Evolutionary conservation across 768 basidiomycete genomes (phyloP).

Genomic region (Mycena indigotica): DNA sequence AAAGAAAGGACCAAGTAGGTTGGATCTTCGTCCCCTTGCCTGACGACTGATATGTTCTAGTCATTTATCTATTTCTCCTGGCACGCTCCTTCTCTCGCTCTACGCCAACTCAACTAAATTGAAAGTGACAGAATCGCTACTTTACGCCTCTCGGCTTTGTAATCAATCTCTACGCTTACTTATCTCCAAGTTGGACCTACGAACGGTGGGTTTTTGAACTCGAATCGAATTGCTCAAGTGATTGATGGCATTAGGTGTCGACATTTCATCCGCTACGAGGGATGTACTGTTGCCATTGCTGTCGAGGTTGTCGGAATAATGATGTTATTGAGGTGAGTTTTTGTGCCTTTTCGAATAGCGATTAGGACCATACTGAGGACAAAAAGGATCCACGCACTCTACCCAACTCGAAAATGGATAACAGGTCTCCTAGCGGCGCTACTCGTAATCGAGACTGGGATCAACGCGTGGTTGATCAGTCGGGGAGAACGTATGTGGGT

Average conservation of each 20-base stretch:
- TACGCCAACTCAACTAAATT: not conserved
- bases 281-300: conserved; percentile 43
- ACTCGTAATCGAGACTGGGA: conserved; percentile 29
- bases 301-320: conserved; percentile 42
- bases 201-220: conserved; percentile 12
- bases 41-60: conserved; percentile 21
- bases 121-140: conserved; percentile 43
- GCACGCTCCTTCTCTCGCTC: conserved; percentile 22
- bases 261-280: conserved; percentile 32
- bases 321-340: conserved; percentile 33
- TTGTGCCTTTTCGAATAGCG: not conserved
- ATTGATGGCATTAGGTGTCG: not conserved
- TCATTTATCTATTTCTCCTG: conserved; percentile 36
- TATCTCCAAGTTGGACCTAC: conserved; percentile 24
- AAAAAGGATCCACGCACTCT: conserved; percentile 35
- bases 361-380: not conserved
- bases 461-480: conserved; percentile 37
- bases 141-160: conserved; percentile 48
- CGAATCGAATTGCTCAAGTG: not conserved
- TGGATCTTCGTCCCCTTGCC: not conserved
- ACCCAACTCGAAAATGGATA: conserved; percentile 23
- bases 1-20: conserved; percentile 31
- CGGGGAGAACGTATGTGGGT: conserved; percentile 31
- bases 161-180: conserved; percentile 35
- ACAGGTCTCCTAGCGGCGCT: conserved; percentile 25